These are phyloP conservation scores for Epichloe gansuensis DNA, from an alignment of 2,329 filamentous ascomycete species.

Conservation along the genomic window DNA sequence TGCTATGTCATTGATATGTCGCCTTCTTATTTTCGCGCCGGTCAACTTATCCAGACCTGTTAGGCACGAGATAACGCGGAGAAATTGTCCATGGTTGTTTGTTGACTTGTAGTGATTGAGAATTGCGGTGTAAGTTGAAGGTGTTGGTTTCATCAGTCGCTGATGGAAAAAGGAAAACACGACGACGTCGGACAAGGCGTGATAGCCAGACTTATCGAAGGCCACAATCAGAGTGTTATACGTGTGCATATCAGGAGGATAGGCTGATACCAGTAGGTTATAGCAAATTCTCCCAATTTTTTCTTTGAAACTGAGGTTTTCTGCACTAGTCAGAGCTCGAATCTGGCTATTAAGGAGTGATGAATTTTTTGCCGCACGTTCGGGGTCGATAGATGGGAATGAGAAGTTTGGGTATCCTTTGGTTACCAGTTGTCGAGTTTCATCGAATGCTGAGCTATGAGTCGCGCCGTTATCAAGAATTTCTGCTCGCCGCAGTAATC, in stretches of 20 bases:
- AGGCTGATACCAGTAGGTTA: conserved; percentile 50
- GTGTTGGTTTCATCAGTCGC: conserved; percentile 32
- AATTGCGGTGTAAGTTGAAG: conserved; percentile 35
- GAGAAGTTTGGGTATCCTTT: conserved; percentile 12
- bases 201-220: conserved; percentile 40
- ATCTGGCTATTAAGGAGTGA: conserved; percentile 17
- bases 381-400: conserved; percentile 17
- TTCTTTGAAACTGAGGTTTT: conserved; percentile 17
- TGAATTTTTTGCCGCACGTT: conserved; percentile 14
- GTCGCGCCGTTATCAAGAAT: conserved; percentile 11
- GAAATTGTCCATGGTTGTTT: conserved; percentile 29
- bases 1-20: conserved; percentile 19
- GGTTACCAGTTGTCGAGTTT: conserved; percentile 15
- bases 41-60: conserved; percentile 27
- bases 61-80: conserved; percentile 32
- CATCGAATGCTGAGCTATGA: conserved; percentile 16
- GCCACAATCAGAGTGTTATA: conserved; percentile 59
- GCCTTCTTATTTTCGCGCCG: conserved; percentile 27
- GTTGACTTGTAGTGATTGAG: conserved; percentile 36
- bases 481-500: conserved; percentile 18
- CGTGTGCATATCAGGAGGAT: conserved; percentile 52
- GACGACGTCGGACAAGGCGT: conserved; percentile 38
- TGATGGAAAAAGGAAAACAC: conserved; percentile 35
- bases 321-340: conserved; percentile 15
- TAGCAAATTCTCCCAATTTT: conserved; percentile 38